A percentile compares a stretch with the other conserved stretches of the same genome.
These are phyloP conservation scores for Marasmius fiardii DNA, from an alignment of 1,284 basidiomycete genomes.

Conservation along the genomic window DNA sequence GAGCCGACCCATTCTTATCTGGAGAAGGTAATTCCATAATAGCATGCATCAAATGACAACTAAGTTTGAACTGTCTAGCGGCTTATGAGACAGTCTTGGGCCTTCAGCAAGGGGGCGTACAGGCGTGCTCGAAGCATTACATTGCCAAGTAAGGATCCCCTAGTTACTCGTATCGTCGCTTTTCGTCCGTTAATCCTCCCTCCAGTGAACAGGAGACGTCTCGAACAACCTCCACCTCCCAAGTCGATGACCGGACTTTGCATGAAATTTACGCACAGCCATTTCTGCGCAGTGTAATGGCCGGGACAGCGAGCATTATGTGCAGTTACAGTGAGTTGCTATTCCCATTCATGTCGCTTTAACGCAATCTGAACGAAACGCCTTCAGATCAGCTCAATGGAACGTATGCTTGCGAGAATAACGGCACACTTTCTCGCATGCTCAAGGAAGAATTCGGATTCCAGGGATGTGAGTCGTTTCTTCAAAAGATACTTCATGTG, in stretches of 20 bases:
- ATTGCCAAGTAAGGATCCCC: slow-evolving; percentile 24
- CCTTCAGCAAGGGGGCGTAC: slow-evolving; percentile 71
- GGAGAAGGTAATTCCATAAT: slow-evolving; percentile 39
- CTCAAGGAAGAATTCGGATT: slow-evolving; percentile 81
- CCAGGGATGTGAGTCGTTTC: slow-evolving; percentile 55
- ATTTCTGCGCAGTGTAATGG: slow-evolving; percentile 26
- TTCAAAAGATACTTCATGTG: not conserved
- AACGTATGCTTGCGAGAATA: slow-evolving; percentile 78
- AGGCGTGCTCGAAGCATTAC: slow-evolving; percentile 77
- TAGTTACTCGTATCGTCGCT: not conserved
- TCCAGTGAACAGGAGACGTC: slow-evolving; percentile 14
- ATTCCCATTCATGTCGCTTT: not conserved
- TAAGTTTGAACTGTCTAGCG: slow-evolving; percentile 21
- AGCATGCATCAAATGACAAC: not conserved
- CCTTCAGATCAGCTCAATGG: slow-evolving; percentile 62
- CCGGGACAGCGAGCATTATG: slow-evolving; percentile 77
- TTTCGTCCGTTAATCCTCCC: not conserved
- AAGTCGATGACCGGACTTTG: slow-evolving; percentile 17
- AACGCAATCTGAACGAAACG: not conserved
- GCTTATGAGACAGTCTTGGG: slow-evolving; percentile 78
- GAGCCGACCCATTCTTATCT: slow-evolving; percentile 62
- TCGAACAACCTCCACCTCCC: slow-evolving; percentile 11
- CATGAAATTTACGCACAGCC: slow-evolving; percentile 18
- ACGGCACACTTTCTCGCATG: slow-evolving; percentile 70
- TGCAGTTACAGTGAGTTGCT: slow-evolving; percentile 64